Evolutionary conservation across 2,329 filamentous ascomycete species (phyloP).

Genomic region (Graphiopsis chlorocephala): DNA sequence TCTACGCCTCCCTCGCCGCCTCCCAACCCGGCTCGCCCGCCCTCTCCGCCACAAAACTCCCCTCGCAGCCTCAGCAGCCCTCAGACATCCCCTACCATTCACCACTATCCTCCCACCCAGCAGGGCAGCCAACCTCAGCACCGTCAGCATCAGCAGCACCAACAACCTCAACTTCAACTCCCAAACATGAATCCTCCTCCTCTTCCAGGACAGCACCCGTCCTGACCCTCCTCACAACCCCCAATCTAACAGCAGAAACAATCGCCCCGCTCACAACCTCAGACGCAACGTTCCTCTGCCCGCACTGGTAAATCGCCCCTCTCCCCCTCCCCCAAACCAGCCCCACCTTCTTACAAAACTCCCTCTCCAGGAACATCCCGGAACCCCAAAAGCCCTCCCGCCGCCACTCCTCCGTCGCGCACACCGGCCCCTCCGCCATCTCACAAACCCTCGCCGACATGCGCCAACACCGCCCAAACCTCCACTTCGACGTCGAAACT

Average conservation of each 20-base stretch:
- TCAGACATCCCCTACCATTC: neutral
- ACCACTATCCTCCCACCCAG: neutral
- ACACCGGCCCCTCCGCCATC: conserved; percentile 9
- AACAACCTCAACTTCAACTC: neutral
- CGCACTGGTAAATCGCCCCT: conserved; percentile 3
- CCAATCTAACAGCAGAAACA: neutral
- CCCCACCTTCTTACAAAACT: neutral
- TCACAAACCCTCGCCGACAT: neutral
- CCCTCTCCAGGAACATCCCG: conserved; percentile 5
- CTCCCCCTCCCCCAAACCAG: neutral
- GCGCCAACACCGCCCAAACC: neutral
- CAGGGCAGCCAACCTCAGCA: conserved; percentile 2
- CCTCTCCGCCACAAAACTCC: neutral
- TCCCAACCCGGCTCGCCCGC: conserved; percentile 11
- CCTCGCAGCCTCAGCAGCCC: neutral
- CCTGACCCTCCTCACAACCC: neutral
- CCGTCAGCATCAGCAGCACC: neutral
- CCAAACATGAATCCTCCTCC: neutral
- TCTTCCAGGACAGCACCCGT: neutral
- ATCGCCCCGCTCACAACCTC: neutral
- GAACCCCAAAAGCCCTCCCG: neutral
- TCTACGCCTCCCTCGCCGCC: conserved; percentile 4
- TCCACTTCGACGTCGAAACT: conserved; percentile 8
- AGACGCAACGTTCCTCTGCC: conserved; percentile 5
- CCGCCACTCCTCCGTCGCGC: conserved; percentile 1